These are phyloP conservation scores for Carallia brachiata DNA, from an alignment of 345 rosid species.

Conservation along the genomic window DNA sequence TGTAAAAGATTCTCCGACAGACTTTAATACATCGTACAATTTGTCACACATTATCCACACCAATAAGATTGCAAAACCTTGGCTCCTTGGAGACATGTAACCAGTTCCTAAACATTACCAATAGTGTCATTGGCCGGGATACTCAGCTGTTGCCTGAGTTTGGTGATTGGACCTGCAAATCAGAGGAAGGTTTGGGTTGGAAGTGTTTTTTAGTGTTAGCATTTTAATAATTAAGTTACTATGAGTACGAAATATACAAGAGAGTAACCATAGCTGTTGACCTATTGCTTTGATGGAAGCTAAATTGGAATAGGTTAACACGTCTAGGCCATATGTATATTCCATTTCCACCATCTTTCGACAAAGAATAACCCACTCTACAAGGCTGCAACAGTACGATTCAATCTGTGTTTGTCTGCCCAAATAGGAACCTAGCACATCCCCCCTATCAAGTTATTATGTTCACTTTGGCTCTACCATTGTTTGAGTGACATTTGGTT, in stretches of 20 bases:
- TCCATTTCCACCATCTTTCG: too few relatives aligned
- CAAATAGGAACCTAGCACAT: slow-evolving; percentile 18
- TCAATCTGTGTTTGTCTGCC: slow-evolving; percentile 3
- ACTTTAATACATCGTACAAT: slow-evolving; percentile 17
- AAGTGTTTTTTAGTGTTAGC: too few relatives aligned
- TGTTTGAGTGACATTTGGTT: slow-evolving; percentile 1
- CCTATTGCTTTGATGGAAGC: slow-evolving; percentile 1
- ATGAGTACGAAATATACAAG: too few relatives aligned
- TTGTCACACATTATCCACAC: slow-evolving; percentile 20
- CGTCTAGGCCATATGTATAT: too few relatives aligned
- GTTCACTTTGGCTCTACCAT: neutral
- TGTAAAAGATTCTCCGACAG: slow-evolving; percentile 23
- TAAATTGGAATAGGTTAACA: neutral
- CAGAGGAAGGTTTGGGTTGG: too few relatives aligned
- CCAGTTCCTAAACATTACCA: too few relatives aligned
- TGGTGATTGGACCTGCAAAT: too few relatives aligned
- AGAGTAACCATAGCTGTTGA: neutral
- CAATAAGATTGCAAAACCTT: slow-evolving; percentile 14
- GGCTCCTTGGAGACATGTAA: too few relatives aligned
- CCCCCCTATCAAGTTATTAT: neutral
- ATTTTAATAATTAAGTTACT: too few relatives aligned
- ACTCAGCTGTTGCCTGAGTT: too few relatives aligned
- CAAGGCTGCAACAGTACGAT: neutral
- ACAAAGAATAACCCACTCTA: neutral
- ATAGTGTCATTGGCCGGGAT: too few relatives aligned